Percentiles rank a stretch among this genome's conserved stretches.
phyloP scores from a whole-genome alignment of 768 basidiomycete genomes.

The Pholiota conissans region DNA sequence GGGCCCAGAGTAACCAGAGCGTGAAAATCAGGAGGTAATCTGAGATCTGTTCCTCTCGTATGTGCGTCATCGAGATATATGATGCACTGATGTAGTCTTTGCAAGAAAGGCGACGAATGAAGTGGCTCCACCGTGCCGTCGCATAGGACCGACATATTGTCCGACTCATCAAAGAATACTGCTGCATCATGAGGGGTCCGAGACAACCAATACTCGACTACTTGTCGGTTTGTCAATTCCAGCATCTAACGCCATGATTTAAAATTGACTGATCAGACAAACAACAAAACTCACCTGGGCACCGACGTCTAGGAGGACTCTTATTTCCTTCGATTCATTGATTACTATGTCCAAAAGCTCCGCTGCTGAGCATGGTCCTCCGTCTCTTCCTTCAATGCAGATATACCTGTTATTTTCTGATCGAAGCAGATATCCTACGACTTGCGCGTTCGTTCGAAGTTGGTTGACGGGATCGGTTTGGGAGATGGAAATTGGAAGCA shows the following conservation, averaged over 20 bases:
- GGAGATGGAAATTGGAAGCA: slow-evolving; percentile 34
- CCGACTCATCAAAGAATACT: slow-evolving; percentile 41
- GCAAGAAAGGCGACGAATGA: slow-evolving; percentile 33
- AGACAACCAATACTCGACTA: slow-evolving; percentile 42
- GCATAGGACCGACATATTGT: slow-evolving; percentile 34
- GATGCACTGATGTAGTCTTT: slow-evolving; percentile 37
- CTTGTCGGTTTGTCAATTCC: slow-evolving; percentile 42
- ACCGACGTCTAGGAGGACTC: slow-evolving; percentile 54
- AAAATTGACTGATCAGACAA: no score
- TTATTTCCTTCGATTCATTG: slow-evolving; percentile 33
- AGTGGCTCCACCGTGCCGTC: slow-evolving; percentile 36
- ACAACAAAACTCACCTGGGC: slow-evolving; percentile 48
- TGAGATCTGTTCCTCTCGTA: slow-evolving; percentile 53
- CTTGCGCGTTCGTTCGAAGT: slow-evolving; percentile 47
- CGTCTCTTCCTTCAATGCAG: slow-evolving; percentile 21
- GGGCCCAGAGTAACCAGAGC: slow-evolving; percentile 52
- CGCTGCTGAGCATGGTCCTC: slow-evolving; percentile 17
- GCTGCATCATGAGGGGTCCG: slow-evolving; percentile 33
- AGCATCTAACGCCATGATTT: no score
- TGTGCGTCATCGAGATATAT: slow-evolving; percentile 58
- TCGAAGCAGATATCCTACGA: slow-evolving; percentile 36
- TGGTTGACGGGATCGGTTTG: slow-evolving; percentile 39
- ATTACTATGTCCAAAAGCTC: slow-evolving; percentile 35
- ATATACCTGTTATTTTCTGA: slow-evolving; percentile 39
- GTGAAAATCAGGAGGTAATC: slow-evolving; percentile 38